Conservation (phyloP, 306 rosid genomes). For the Malus sieversii region DNA sequence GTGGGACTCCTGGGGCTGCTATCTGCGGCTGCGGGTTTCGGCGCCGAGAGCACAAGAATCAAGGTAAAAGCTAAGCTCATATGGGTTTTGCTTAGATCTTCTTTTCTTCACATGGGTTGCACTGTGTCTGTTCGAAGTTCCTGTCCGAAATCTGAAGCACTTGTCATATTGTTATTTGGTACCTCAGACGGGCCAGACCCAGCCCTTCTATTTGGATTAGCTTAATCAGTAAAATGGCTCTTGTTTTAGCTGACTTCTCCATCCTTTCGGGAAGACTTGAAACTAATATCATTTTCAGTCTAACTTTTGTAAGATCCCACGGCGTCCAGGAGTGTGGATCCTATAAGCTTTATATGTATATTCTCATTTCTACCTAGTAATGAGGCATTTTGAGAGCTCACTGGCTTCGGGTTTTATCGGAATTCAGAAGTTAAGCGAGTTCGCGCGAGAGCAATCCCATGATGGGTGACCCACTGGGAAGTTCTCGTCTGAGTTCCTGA, state of each 20-base stretch:
- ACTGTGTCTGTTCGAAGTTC: neutral
- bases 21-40: slow-evolving; percentile 70
- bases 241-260: neutral
- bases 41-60: slow-evolving; percentile 70
- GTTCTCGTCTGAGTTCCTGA: too few relatives aligned
- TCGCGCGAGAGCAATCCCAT: too few relatives aligned
- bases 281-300: too few relatives aligned
- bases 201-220: neutral
- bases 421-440: too few relatives aligned
- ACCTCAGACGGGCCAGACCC: neutral
- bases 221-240: neutral
- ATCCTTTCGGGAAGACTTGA: neutral
- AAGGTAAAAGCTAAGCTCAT: slow-evolving; percentile 33
- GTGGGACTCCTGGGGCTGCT: slow-evolving; percentile 64
- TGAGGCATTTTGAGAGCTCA: too few relatives aligned
- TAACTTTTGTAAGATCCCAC: too few relatives aligned
- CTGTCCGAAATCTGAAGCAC: neutral
- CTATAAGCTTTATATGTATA: too few relatives aligned
- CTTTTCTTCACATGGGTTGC: neutral
- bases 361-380: too few relatives aligned
- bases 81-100: slow-evolving; percentile 5
- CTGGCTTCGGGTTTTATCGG: too few relatives aligned
- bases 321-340: too few relatives aligned
- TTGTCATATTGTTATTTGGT: neutral
- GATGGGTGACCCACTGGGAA: too few relatives aligned